Base-by-base conservation (phyloP, 768 basidiomycete species). In the Suillus hirtellus region DNA sequence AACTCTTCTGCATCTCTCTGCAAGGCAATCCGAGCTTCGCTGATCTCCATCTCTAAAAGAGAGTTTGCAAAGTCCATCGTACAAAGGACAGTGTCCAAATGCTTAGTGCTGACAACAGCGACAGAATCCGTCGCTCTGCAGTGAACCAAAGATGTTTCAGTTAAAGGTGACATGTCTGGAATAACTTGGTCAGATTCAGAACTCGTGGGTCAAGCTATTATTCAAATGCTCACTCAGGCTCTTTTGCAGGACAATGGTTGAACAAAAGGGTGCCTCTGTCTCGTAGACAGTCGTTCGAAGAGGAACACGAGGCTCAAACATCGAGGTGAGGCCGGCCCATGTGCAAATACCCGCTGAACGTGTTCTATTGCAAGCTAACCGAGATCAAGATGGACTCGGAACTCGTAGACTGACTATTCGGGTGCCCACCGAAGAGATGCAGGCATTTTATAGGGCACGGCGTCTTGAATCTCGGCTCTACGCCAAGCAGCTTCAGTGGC, bases 1-100 rank as follows among this genome's bases (percentile, higher is more conserved):
- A 58, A 42, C 40, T 58, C 56, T 19, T 42, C 40, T 42, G 38
- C 56, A 42, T 58, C 56, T 42, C 27, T 40, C 24, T 58, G 24
- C 56, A 58, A 31, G 3, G 56, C 40, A 17, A 42, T 27, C 17
- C 40, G 56, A 42, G 56, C 56, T 27, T 58, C 56, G 17, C 19
- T 31, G 56, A 58, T 42, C 56, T 58, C 56, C 17, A 42, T 9
- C 10, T 11, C 40, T 5, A 58, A 27, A 3, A 27, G 56, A 58
- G 56, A 42, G 24, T 17, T 27, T 31, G 17, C 11, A 6, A 27
- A 42, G 24, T 19, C 42, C 21, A 31, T 58, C 38, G 38, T 58
- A 42, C 38, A 42, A 42, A 58, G 56, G 40, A n/a, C 40, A 31
- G 6, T 27, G 12, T n/a, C 27, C 27, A 58, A 17, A 14, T 58